A percentile compares a stretch with the other conserved stretches of the same genome.
Evolutionary conservation across 2,329 filamentous ascomycete species (phyloP).

Genomic region (Microdochium trichocladiopsis): DNA sequence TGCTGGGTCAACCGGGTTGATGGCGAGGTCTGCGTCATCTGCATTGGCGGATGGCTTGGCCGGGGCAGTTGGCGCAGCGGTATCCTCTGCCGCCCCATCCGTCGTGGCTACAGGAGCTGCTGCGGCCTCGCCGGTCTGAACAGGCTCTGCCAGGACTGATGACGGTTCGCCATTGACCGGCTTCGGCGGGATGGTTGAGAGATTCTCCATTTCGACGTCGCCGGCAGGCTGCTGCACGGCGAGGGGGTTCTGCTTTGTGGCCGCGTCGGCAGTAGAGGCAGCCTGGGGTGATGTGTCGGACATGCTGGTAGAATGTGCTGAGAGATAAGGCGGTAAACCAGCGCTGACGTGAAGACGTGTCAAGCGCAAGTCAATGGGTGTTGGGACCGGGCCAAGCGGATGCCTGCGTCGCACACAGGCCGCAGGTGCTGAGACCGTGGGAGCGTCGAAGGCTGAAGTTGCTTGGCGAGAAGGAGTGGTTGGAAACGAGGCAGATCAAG

Average conservation of each 20-base stretch:
- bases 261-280: not conserved
- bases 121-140: constrained; percentile 6
- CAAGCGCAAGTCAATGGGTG: not conserved
- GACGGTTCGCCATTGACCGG: constrained; percentile 11
- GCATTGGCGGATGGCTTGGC: constrained; percentile 16
- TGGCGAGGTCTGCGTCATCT: constrained; percentile 20
- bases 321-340: not conserved
- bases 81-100: constrained; percentile 9
- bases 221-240: constrained; percentile 5
- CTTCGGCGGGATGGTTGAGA: constrained; percentile 14
- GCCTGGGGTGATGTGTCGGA: not conserved
- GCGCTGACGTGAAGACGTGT: not conserved
- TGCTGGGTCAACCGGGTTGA: constrained; percentile 26
- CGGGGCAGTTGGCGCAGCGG: constrained; percentile 19
- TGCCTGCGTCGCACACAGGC: not conserved
- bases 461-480: not conserved
- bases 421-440: not conserved
- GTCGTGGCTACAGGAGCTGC: constrained; percentile 13
- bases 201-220: constrained; percentile 21
- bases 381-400: not conserved
- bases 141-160: constrained; percentile 1
- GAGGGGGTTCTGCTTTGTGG: not conserved
- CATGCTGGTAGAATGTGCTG: not conserved
- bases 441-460: not conserved
- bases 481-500: not conserved